Evolutionary conservation across 106 monocot genomes (phyloP), one percentile per base, ranked within the genome.

Genomic region (Posidonia australis): DNA sequence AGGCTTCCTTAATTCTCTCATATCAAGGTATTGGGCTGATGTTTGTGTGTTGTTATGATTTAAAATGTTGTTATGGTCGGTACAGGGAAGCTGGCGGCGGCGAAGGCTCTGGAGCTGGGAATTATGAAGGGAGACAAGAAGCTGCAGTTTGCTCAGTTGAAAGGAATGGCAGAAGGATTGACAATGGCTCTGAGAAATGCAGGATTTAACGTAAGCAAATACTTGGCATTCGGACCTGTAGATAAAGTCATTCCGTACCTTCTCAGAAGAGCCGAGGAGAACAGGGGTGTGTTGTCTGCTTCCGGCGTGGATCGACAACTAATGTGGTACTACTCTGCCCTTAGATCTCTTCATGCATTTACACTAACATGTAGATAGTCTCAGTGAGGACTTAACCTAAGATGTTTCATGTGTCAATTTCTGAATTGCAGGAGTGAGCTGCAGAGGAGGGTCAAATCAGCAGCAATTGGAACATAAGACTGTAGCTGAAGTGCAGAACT

Each of bases 141-240:
- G 45, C 63, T 98, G 54, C 90, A 98, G 63, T 98, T 98, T 57
- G 87, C 91, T 22, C 98, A 98, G 73, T 58, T 98, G 54, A 98
- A 83, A 77, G 98, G 98, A 49, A 98, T 98, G 98, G 90, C 87
- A 5, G 90, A 90, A 29, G 87, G 81, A 44, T 71, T 98, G 10
- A 87, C 90, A 0, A 28, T 91, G 5, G 90, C 83, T 17, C 72
- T 98, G 20, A 78, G 68, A 32, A 88, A 81, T 58, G 90, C 87
- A 18, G 90, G 90, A 21, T 98, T 91, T 61, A 87, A 83, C 23
- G 98, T 98, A 30, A 87, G 85, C 84, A 98, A 98, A 71, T 98
- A 98, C 54, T 65, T 98, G 54, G 81, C 87, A 1, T 98, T 83
- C 55, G 98, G 98, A 19, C 84, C 91, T 0, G 87, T 91, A 23